Base-by-base conservation (phyloP, 352 stramenopile species). In the Globisporangium polare region DNA sequence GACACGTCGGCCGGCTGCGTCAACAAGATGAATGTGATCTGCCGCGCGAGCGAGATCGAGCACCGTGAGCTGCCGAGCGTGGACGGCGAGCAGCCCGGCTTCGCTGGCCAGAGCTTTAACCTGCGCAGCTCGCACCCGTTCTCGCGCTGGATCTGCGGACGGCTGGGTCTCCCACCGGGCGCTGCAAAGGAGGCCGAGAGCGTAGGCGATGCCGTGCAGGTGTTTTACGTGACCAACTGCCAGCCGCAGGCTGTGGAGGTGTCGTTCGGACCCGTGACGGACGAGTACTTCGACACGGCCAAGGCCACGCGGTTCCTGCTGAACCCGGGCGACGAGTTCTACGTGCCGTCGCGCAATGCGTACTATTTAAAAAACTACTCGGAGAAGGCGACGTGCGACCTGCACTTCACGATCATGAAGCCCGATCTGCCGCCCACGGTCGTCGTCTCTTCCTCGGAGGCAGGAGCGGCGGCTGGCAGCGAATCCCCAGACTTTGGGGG, bases 331-430 rank as follows among this genome's bases (percentile, higher is more conserved):
- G 97, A 99, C 72, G 92, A 98, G 72, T 99, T 99, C 69, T 97
- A 97, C 68, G 89, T 99, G 47, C 97, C 97, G 15, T 78, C 96
- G 20, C 90, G 95, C 58, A 99, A 99, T 68, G 89, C 94, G 22
- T 99, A 99, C 71, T 89, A 93, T 67, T 85, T 99, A 59, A 92
- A 98, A 69, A 99, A 99, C 74, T 96, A 99, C 75, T 98, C 90
- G 15, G 76, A 76, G 53, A 88, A 72, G 6, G 75, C 78, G 2
- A 79, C 94, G 58, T 91, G 83, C 61, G 78, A 97, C 49, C 73
- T 99, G 60, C 97, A 93, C 58, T 99, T 97, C 73, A 97, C 87
- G 39, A 98, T 99, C 69, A 89, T 99, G 56, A 92, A 92, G 66
- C 80, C 80, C 0, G 80, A 90, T 41, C 31, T 57, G 35, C 41